These are phyloP conservation scores for Erythrobasidium hasegawianum DNA, from an alignment of 1,284 basidiomycete genomes.

Conservation along the genomic window DNA sequence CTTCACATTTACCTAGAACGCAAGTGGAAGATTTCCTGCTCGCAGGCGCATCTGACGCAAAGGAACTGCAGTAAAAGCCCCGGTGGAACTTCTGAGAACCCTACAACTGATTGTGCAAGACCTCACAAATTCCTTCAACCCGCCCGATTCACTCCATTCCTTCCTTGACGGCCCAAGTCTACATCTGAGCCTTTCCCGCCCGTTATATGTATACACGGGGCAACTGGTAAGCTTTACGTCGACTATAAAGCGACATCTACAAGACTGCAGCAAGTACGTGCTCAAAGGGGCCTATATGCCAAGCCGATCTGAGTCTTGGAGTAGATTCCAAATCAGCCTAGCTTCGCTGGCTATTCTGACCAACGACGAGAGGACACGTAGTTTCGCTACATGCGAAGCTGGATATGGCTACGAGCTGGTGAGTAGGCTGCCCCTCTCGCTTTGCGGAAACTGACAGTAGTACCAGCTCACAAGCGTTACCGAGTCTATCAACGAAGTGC, in stretches of 20 bases:
- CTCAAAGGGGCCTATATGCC: not conserved
- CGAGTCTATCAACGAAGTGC: conserved; percentile 56
- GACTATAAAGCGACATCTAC: not conserved
- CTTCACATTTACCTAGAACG: conserved; percentile 63
- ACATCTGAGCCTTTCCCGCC: conserved; percentile 70
- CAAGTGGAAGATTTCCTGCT: conserved; percentile 13
- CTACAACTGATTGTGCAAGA: not conserved
- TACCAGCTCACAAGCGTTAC: conserved; percentile 58
- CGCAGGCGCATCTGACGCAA: not conserved
- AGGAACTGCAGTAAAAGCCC: not conserved
- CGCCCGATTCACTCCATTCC: not conserved
- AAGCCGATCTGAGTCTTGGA: not conserved
- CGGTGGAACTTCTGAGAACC: not conserved
- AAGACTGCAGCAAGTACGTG: not conserved
- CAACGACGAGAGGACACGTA: conserved; percentile 72
- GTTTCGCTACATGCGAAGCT: conserved; percentile 68
- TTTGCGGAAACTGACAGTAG: not conserved
- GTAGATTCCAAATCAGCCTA: conserved; percentile 68
- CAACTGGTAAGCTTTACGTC: conserved; percentile 61
- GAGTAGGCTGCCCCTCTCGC: not conserved
- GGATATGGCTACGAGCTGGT: conserved; percentile 72
- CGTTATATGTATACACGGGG: conserved; percentile 67
- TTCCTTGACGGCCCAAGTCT: conserved; percentile 4
- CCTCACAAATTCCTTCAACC: not conserved
- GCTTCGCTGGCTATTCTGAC: conserved; percentile 62